Evolutionary conservation across 805 yeast species (phyloP).

Genomic region (Kluyveromyces lactis): DNA sequence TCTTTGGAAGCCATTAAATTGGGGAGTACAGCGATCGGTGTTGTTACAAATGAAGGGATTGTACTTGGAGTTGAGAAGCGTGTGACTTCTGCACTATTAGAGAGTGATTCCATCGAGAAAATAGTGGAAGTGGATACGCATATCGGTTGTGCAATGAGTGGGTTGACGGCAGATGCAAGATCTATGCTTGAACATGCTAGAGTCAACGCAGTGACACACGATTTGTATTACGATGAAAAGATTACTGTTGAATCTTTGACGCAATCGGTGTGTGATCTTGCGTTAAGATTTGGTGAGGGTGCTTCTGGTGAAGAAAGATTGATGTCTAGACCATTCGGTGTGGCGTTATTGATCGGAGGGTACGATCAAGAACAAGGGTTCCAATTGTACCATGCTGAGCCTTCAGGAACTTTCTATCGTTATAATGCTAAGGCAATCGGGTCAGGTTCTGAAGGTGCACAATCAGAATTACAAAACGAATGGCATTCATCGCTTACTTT

Average conservation of each 20-base stretch:
- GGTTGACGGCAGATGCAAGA: constrained; percentile 96
- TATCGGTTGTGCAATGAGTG: constrained; percentile 98
- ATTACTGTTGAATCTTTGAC: constrained; percentile 90
- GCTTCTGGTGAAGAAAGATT: constrained; percentile 87
- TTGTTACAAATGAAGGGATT: constrained; percentile 91
- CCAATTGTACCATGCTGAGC: constrained; percentile 97
- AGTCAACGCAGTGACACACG: constrained; percentile 79
- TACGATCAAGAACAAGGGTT: constrained; percentile 89
- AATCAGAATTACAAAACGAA: constrained; percentile 92
- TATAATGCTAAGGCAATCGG: constrained; percentile 99
- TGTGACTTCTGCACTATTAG: constrained; percentile 86
- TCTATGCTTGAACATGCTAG: constrained; percentile 98
- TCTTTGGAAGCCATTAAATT: constrained; percentile 94
- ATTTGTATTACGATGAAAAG: constrained; percentile 83
- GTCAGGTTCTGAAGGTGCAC: constrained; percentile 98
- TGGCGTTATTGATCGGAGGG: constrained; percentile 93
- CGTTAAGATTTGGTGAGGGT: constrained; percentile 94
- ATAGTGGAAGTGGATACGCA: constrained; percentile 91
- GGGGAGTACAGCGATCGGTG: constrained; percentile 91
- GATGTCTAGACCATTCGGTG: constrained; percentile 98
- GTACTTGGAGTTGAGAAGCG: constrained; percentile 95
- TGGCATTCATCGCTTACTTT: constrained; percentile 88
- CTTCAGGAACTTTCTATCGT: constrained; percentile 95
- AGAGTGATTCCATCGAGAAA: constrained; percentile 89
- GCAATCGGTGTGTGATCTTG: constrained; percentile 94